Conservation (phyloP, 2,329 filamentous ascomycete genomes). For the Balansia obtecta region DNA sequence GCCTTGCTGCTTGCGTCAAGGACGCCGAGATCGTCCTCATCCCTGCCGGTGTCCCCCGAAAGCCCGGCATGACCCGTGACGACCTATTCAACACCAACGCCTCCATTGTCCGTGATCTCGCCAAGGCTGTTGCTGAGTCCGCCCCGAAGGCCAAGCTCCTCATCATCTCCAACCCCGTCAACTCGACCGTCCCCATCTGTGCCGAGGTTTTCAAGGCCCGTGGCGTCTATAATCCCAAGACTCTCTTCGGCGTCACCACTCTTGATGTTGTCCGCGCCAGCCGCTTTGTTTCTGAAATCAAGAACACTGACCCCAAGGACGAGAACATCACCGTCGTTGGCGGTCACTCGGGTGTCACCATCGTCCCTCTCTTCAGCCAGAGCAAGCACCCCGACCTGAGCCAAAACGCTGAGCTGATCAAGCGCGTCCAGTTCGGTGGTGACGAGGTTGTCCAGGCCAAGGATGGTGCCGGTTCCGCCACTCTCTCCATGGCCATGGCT, state of each 20-base stretch:
- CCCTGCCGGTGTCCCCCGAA: conserved; percentile 94
- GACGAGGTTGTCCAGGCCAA: conserved; percentile 99
- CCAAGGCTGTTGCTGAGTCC: conserved; percentile 83
- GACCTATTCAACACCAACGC: conserved; percentile 99
- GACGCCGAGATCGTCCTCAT: conserved; percentile 91
- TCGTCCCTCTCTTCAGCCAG: conserved; percentile 95
- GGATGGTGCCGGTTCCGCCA: conserved; percentile 93
- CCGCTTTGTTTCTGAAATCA: conserved; percentile 93
- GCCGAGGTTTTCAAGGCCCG: conserved; percentile 92
- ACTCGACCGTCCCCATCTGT: conserved; percentile 97
- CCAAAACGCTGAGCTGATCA: conserved; percentile 68
- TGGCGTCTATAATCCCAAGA: conserved; percentile 98
- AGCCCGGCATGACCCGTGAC: conserved; percentile 99
- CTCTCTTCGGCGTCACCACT: conserved; percentile 97
- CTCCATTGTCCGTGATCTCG: conserved; percentile 95
- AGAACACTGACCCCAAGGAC: conserved; percentile 76
- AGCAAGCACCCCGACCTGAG: conserved; percentile 74
- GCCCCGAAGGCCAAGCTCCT: conserved; percentile 89
- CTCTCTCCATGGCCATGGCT: conserved; percentile 97
- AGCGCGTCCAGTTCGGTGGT: conserved; percentile 96
- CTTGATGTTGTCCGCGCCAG: conserved; percentile 96
- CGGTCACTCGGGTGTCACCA: conserved; percentile 96
- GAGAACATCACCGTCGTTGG: conserved; percentile 95
- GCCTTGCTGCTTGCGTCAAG: conserved; percentile 69
- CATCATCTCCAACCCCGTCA: conserved; percentile 98